These are phyloP conservation scores for Aspergillus neotritici DNA, from an alignment of 2,329 filamentous ascomycete species.

Conservation along the genomic window DNA sequence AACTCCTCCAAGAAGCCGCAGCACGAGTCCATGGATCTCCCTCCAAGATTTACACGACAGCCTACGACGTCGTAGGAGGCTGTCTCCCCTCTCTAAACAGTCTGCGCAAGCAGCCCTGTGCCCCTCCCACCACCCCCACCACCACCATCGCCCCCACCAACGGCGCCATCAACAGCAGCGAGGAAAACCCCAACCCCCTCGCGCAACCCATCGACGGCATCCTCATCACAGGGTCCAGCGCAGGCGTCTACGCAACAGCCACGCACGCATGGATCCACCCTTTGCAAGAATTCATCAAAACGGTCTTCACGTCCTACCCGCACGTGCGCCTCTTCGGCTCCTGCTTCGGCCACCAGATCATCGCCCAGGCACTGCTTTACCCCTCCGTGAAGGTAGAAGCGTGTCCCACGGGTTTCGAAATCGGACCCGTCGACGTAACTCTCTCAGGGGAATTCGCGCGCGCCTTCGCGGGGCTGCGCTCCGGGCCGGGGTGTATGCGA, in stretches of 20 bases:
- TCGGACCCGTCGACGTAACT: conserved; percentile 26
- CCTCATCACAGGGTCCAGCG: conserved; percentile 25
- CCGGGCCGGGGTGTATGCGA: conserved; percentile 10
- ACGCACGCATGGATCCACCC: conserved; percentile 20
- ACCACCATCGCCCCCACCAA: no score
- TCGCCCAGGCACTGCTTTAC: conserved; percentile 15
- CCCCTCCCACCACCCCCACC: conserved; percentile 2
- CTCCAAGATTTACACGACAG: conserved; percentile 23
- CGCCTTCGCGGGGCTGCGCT: conserved; percentile 9
- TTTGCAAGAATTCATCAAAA: conserved; percentile 20
- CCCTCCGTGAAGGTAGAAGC: conserved; percentile 15
- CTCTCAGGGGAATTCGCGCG: conserved; percentile 17
- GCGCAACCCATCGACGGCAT: conserved; percentile 23
- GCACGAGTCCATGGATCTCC: conserved; percentile 17
- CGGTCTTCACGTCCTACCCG: conserved; percentile 20
- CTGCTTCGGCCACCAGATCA: conserved; percentile 31
- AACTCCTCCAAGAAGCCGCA: conserved; percentile 28
- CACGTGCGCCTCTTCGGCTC: conserved; percentile 29
- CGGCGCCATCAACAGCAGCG: no score
- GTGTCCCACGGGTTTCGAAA: conserved; percentile 22
- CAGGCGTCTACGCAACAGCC: conserved; percentile 19
- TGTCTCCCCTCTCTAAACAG: conserved; percentile 21
- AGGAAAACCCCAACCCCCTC: neutral
- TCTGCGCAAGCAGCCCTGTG: conserved; percentile 13
- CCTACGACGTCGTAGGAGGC: conserved; percentile 31